Base-by-base conservation (phyloP, 139 green algal species). In the Chlamydomonas eustigma region DNA sequence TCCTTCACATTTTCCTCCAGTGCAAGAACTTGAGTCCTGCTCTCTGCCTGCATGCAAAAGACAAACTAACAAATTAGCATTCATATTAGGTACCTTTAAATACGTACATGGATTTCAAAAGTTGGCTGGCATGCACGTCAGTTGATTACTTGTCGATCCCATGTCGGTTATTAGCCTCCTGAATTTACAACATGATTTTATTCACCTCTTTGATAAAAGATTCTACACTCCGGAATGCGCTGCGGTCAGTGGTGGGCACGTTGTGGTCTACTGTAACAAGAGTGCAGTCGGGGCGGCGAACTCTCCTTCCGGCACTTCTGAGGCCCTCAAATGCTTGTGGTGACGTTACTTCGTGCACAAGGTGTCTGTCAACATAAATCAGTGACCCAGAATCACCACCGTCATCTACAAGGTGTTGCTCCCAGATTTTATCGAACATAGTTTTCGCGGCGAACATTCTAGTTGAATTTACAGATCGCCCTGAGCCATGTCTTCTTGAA, bases 341-440 rank as follows among this genome's bases (percentile, higher is more conserved):
- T 33, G 22, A 37, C 5, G 65, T 72, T 3, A 72, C 65, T 31
- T 72, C 65, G 34, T 72, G 65, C 65, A 72, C 65, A 6, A 72
- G 65, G 65, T 72, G 65, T n/a, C 65, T 33, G 34, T 72, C 65
- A 18, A 72, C 65, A 39, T 72, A 72, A 44, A 72, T 72, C 33
- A 72, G 65, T 6, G 8, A 50, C 33, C 65, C 65, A 3, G 8
- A 38, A 12, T 12, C 28, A 12, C 44, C 44, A 28, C 12, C 52
- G 52, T 68, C 52, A 28, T 68, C 52, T 34, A 72, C 65, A 33
- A 72, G 65, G 65, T 72, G 65, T 6, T 39, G 8, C 65, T 72
- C 65, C 65, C 65, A 72, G 28, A 72, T 72, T 22, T 72, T 72
- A 34, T 72, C 65, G 31, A 72, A 72, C 65, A 72, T 72, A 12